A percentile compares a stretch with the other conserved stretches of the same genome.
Conservation (phyloP, 73 alveolate genomes). For the Symbiodinium pilosum region DNA sequence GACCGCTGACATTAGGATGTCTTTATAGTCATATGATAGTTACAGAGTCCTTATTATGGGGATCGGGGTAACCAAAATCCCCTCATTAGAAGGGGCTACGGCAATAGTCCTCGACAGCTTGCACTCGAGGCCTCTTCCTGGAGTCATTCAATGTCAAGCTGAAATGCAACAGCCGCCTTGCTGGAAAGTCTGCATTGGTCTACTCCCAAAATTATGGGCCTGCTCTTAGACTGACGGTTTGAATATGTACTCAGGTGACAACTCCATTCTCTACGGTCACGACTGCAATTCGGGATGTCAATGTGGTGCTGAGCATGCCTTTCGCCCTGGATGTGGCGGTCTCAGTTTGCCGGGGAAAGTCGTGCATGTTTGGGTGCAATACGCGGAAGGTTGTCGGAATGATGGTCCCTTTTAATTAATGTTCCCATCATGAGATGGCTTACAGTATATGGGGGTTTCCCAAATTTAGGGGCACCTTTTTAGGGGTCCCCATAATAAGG, state of each 20-base stretch:
- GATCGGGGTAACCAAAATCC: no score
- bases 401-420: no score
- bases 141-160: neutral
- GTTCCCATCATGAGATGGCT: no score
- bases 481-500: no score
- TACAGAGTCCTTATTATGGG: no score
- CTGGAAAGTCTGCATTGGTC: neutral
- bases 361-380: neutral
- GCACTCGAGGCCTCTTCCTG: conserved; percentile 13
- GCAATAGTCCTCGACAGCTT: no score
- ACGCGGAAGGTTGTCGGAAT: neutral
- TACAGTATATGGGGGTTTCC: no score
- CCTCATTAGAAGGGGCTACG: no score
- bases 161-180: neutral
- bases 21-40: no score
- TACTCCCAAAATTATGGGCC: no score
- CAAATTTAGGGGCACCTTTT: no score
- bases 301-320: neutral
- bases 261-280: neutral
- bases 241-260: neutral
- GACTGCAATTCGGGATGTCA: neutral
- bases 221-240: neutral
- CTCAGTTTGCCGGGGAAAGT: neutral
- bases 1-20: no score
- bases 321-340: neutral